Conservation (phyloP, 441 rosid genomes). For the Populus tomentosa region DNA sequence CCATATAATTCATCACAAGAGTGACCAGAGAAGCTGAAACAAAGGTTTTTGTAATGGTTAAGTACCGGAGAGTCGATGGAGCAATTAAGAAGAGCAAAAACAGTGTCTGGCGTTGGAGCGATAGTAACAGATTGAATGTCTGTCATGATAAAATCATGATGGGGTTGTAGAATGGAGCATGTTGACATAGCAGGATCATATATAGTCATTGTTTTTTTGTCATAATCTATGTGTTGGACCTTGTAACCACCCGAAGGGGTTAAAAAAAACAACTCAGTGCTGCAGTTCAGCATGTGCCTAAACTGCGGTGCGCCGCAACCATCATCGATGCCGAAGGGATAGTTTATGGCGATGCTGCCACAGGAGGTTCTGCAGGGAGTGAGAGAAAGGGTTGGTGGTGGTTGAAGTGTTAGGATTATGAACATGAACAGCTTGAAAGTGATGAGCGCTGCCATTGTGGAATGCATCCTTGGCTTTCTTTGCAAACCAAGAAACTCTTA, state of each 20-base stretch:
- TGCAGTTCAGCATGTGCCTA: constrained; percentile 68
- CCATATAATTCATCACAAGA: constrained; percentile 82
- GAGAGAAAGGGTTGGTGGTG: constrained; percentile 18
- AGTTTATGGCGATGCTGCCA: constrained; percentile 53
- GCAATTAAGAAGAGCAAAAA: constrained; percentile 81
- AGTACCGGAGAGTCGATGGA: constrained; percentile 79
- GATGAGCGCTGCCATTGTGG: neutral
- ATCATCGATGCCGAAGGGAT: constrained; percentile 76
- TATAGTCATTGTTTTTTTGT: constrained; percentile 44
- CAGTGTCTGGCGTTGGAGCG: constrained; percentile 75
- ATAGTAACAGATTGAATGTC: constrained; percentile 57
- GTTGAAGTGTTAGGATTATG: constrained; percentile 17
- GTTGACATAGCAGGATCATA: constrained; percentile 97
- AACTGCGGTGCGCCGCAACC: constrained; percentile 89
- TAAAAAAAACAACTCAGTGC: constrained; percentile 48
- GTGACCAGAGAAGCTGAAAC: constrained; percentile 67
- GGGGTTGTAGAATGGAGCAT: constrained; percentile 87
- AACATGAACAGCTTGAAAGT: constrained; percentile 17
- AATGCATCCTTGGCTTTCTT: neutral
- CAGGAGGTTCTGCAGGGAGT: constrained; percentile 54
- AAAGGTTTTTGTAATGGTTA: constrained; percentile 73
- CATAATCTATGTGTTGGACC: constrained; percentile 71
- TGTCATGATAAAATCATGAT: constrained; percentile 68
- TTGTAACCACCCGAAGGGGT: constrained; percentile 82
- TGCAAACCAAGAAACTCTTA: neutral